phyloP scores from a whole-genome alignment of 345 rosid species.

The Aquilaria malaccensis region DNA sequence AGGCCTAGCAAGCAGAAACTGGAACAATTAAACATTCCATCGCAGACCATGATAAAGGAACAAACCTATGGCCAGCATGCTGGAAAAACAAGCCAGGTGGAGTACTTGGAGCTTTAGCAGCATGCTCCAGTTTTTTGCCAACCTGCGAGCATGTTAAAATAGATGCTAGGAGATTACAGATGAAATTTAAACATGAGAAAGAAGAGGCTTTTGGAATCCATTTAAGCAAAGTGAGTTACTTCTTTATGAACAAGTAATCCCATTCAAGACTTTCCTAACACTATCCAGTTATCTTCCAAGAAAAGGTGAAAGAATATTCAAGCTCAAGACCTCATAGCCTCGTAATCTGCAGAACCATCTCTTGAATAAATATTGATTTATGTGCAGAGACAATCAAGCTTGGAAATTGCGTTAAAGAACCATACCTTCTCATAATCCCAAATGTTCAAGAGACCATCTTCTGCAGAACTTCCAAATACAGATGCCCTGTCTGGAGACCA shows the following conservation, averaged over 20 bases:
- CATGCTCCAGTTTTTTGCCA: constrained; percentile 35
- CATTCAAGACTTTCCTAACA: no score
- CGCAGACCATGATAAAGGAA: background rate
- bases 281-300: no score
- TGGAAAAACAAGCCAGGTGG: constrained; percentile 66
- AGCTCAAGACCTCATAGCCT: no score
- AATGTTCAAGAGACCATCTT: constrained; percentile 87
- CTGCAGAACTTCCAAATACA: constrained; percentile 95
- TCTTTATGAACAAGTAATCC: no score
- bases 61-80: constrained; percentile 69
- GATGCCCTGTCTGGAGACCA: constrained; percentile 90
- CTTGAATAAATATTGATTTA: no score
- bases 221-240: background rate
- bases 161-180: background rate
- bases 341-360: no score
- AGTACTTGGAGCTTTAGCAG: constrained; percentile 25
- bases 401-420: constrained; percentile 1
- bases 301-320: no score
- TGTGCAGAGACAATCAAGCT: constrained; percentile 1
- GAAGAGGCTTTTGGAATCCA: background rate
- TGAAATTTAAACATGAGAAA: background rate
- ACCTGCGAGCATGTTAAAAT: constrained; percentile 24
- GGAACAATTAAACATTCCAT: background rate
- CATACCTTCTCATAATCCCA: constrained; percentile 91
- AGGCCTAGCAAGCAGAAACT: background rate